Evolutionary conservation across 768 basidiomycete genomes (phyloP).

Genomic region (Bullera alba): DNA sequence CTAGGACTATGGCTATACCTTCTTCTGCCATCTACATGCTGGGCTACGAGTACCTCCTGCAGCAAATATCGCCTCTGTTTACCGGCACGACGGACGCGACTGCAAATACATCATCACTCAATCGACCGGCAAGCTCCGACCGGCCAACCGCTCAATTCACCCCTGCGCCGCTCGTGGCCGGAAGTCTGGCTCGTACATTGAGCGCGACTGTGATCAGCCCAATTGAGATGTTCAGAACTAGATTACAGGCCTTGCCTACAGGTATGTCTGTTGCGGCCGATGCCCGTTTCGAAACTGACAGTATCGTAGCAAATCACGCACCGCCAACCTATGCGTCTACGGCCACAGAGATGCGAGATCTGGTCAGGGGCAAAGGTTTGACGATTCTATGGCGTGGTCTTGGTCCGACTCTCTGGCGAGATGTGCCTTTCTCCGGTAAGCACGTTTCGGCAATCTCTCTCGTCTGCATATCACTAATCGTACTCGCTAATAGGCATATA

Average conservation of each 20-base stretch:
- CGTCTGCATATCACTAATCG: too few species aligned
- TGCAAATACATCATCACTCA: constrained; percentile 22
- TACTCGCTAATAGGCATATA: constrained; percentile 59
- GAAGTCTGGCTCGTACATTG: constrained; percentile 70
- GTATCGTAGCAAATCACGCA: constrained; percentile 16
- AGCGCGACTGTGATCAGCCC: constrained; percentile 56
- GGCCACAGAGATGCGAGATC: constrained; percentile 50
- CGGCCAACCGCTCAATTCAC: constrained; percentile 42
- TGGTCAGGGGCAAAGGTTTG: constrained; percentile 61
- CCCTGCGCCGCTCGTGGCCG: constrained; percentile 68
- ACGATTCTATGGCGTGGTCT: constrained; percentile 81
- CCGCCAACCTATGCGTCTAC: constrained; percentile 42
- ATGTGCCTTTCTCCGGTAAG: constrained; percentile 88
- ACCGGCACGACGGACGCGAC: constrained; percentile 24
- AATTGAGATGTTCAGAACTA: constrained; percentile 44
- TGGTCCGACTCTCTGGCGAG: constrained; percentile 87
- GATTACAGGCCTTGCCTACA: constrained; percentile 39
- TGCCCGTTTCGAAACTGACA: not conserved
- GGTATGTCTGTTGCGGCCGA: constrained; percentile 9
- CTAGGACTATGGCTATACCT: constrained; percentile 80
- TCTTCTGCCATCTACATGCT: constrained; percentile 90
- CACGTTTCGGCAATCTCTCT: not conserved
- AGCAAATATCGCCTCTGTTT: constrained; percentile 27
- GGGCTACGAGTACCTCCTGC: constrained; percentile 75
- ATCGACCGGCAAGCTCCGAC: constrained; percentile 3